These are phyloP conservation scores for Boletus rubescentipes DNA, from an alignment of 768 basidiomycete species.

Conservation along the genomic window DNA sequence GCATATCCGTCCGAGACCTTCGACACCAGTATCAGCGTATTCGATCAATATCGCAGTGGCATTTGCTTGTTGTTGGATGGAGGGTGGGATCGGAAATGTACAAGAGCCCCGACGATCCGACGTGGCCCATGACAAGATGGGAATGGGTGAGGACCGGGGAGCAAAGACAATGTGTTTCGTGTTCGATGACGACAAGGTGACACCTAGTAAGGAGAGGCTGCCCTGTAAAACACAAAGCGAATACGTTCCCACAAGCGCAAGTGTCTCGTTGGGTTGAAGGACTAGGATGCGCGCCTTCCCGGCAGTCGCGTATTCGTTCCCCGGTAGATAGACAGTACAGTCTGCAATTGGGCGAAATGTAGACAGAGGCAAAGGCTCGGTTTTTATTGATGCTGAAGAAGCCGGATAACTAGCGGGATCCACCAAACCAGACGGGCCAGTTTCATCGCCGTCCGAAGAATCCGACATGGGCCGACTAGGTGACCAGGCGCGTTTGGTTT, in stretches of 20 bases:
- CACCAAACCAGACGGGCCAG: constrained; percentile 13
- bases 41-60: constrained; percentile 55
- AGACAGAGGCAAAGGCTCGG: constrained; percentile 36
- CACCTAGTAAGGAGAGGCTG: constrained; percentile 56
- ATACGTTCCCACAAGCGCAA: constrained; percentile 72
- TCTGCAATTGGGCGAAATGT: constrained; percentile 48
- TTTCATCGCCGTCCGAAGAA: constrained; percentile 49
- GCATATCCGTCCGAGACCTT: constrained; percentile 64
- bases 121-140: constrained; percentile 41
- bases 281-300: constrained; percentile 39
- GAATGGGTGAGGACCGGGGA: constrained; percentile 77
- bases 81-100: constrained; percentile 11
- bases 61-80: constrained; percentile 11
- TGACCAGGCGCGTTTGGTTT: constrained; percentile 50
- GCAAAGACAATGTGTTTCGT: constrained; percentile 60
- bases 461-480: constrained; percentile 52
- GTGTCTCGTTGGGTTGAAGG: constrained; percentile 47
- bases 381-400: constrained; percentile 2
- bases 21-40: constrained; percentile 57
- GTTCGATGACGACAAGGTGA: constrained; percentile 42
- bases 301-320: background rate
- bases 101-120: constrained; percentile 14
- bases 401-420: background rate
- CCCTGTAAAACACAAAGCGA: constrained; percentile 62
- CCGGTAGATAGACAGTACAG: constrained; percentile 35